Conservation (phyloP, 2,329 filamentous ascomycete genomes). For the Penicillium sp. region DNA sequence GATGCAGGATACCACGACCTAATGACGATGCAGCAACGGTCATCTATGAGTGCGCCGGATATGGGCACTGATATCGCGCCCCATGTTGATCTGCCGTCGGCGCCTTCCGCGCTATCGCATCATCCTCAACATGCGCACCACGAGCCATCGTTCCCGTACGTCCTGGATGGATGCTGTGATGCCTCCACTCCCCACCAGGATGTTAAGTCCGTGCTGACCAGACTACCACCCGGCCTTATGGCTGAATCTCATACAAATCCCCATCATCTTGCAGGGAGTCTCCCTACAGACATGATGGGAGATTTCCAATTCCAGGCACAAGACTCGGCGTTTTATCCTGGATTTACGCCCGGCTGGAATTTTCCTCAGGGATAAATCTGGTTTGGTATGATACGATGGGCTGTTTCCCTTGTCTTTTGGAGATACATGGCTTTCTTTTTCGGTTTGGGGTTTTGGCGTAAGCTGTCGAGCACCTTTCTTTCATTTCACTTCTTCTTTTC, state of each 20-base stretch:
- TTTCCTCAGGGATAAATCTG: slow-evolving; percentile 14
- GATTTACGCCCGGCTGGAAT: slow-evolving; percentile 20
- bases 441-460: slow-evolving; percentile 8
- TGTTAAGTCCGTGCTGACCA: slow-evolving; percentile 14
- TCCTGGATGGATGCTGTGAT: slow-evolving; percentile 16
- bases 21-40: slow-evolving; percentile 15
- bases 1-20: slow-evolving; percentile 23
- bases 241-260: slow-evolving; percentile 6
- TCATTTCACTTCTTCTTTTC: neutral
- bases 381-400: neutral
- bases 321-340: slow-evolving; percentile 19
- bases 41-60: slow-evolving; percentile 15
- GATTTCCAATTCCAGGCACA: slow-evolving; percentile 26
- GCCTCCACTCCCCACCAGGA: slow-evolving; percentile 10
- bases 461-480: slow-evolving; percentile 17
- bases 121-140: slow-evolving; percentile 5
- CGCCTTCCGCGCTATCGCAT: slow-evolving; percentile 6
- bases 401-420: neutral
- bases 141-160: slow-evolving; percentile 27
- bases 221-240: slow-evolving; percentile 14
- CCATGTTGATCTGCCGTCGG: slow-evolving; percentile 8
- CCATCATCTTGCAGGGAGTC: slow-evolving; percentile 15
- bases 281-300: slow-evolving; percentile 25
- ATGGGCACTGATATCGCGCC: slow-evolving; percentile 17
- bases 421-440: neutral